Conservation (phyloP, 2,329 filamentous ascomycete genomes). For the Fusarium odoratissimum region DNA sequence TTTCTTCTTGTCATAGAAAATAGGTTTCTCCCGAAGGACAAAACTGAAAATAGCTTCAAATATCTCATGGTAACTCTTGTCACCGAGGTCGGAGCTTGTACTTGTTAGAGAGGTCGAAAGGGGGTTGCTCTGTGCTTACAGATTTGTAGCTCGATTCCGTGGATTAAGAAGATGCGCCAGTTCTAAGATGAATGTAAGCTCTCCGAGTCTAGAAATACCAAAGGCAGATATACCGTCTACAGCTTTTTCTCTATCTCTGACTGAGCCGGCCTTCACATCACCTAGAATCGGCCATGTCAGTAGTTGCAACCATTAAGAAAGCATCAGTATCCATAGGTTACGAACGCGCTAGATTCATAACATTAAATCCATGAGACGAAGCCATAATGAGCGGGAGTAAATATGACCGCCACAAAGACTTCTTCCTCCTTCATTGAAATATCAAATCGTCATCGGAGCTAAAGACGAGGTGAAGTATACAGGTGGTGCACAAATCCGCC, state of each 20-base stretch:
- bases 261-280: slow-evolving; percentile 49
- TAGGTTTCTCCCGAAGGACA: slow-evolving; percentile 73
- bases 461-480: not conserved
- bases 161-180: slow-evolving; percentile 54
- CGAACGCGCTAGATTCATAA: slow-evolving; percentile 52
- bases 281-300: slow-evolving; percentile 43
- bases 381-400: slow-evolving; percentile 45
- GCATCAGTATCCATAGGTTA: slow-evolving; percentile 3
- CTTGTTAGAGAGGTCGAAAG: slow-evolving; percentile 13
- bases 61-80: slow-evolving; percentile 83
- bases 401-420: not conserved
- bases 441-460: not conserved
- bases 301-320: not conserved
- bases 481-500: not conserved
- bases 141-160: slow-evolving; percentile 50
- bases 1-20: slow-evolving; percentile 67
- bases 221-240: slow-evolving; percentile 52
- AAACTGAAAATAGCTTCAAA: slow-evolving; percentile 83
- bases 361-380: slow-evolving; percentile 49
- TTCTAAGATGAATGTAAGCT: slow-evolving; percentile 45
- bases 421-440: slow-evolving; percentile 6
- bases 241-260: slow-evolving; percentile 55
- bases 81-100: slow-evolving; percentile 64
- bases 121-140: slow-evolving; percentile 45
- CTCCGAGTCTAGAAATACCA: not conserved